phyloP scores from a whole-genome alignment of 169 alveolate species.

The Plasmodium blacklocki region DNA sequence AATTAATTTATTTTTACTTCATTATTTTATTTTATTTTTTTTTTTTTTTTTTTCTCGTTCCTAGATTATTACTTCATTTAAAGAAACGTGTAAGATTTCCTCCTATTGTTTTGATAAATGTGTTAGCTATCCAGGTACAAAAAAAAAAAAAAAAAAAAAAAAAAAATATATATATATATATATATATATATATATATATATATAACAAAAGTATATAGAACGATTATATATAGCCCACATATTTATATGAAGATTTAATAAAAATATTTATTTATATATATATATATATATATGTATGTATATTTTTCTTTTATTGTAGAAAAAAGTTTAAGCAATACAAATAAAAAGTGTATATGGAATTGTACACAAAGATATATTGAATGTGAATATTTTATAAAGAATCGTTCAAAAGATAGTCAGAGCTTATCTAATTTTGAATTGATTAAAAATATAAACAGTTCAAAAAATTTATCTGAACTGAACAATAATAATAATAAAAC shows the following conservation, averaged over 20 bases:
- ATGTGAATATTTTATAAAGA: constrained; percentile 59
- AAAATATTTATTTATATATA: not conserved
- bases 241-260: not conserved
- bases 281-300: constrained; percentile 2
- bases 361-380: constrained; percentile 71
- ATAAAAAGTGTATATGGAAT: constrained; percentile 70
- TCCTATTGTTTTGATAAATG: constrained; percentile 75
- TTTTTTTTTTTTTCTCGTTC: not conserved
- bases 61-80: constrained; percentile 55
- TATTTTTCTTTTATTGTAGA: constrained; percentile 13
- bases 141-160: constrained; percentile 1
- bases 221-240: no score
- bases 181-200: constrained; percentile 1
- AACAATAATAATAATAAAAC: not conserved
- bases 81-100: constrained; percentile 62
- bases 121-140: constrained; percentile 60
- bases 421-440: constrained; percentile 14
- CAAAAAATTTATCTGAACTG: not conserved
- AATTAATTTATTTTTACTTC: not conserved
- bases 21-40: not conserved
- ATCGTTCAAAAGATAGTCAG: constrained; percentile 37
- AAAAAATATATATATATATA: not conserved
- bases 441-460: constrained; percentile 15
- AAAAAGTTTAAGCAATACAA: constrained; percentile 63
- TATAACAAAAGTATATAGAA: not conserved